Percentiles rank a stretch among this genome's conserved stretches.
Conservation (phyloP, 2,329 filamentous ascomycete genomes). For the Penicillium digitatum region DNA sequence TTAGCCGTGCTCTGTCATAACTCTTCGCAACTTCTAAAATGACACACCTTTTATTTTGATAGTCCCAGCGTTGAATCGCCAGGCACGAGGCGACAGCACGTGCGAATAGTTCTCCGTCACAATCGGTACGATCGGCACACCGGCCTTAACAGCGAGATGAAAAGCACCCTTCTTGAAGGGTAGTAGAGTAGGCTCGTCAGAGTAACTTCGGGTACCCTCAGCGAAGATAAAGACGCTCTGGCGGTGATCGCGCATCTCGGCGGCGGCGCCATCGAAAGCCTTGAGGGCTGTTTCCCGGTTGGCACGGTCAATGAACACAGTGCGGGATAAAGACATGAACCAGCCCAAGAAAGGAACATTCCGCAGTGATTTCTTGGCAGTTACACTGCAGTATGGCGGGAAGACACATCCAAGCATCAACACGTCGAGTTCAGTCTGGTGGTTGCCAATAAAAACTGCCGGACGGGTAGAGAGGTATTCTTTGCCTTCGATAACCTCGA, state of each 20-base stretch:
- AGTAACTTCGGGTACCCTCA: constrained; percentile 89
- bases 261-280: constrained; percentile 78
- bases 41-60: constrained; percentile 70
- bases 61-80: constrained; percentile 63
- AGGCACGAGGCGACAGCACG: constrained; percentile 60
- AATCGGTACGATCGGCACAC: constrained; percentile 86
- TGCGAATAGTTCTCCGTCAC: constrained; percentile 77
- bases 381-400: constrained; percentile 86
- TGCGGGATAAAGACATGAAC: constrained; percentile 86
- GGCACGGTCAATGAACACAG: constrained; percentile 90
- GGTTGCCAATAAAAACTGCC: constrained; percentile 88
- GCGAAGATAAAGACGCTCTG: constrained; percentile 59
- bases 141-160: constrained; percentile 88
- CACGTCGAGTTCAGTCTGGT: constrained; percentile 94
- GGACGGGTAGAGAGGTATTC: constrained; percentile 66
- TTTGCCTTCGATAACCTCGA: constrained; percentile 65
- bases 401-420: constrained; percentile 86
- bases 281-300: constrained; percentile 77
- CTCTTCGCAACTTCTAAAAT: not conserved
- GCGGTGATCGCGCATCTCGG: constrained; percentile 67
- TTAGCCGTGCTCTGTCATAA: not conserved
- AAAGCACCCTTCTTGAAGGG: constrained; percentile 99
- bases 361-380: constrained; percentile 81
- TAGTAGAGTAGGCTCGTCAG: constrained; percentile 72
- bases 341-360: constrained; percentile 81